phyloP scores from a whole-genome alignment of 257 asterid genomes.

The Dorcoceras hygrometricum region DNA sequence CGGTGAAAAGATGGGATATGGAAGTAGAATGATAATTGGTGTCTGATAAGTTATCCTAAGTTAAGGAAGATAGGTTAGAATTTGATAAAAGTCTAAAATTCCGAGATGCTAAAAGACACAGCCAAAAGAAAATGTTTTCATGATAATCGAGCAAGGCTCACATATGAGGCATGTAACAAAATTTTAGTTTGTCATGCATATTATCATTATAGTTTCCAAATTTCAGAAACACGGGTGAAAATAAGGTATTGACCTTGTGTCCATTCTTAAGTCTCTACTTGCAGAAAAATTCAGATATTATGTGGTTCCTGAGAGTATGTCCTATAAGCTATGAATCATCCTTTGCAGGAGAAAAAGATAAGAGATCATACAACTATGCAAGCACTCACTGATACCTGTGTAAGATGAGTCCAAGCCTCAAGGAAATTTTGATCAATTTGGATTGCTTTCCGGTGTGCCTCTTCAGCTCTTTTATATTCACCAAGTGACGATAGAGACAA shows the following conservation, averaged over 20 bases:
- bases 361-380: background rate
- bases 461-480: constrained; percentile 81
- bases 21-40: background rate
- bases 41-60: background rate
- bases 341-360: background rate
- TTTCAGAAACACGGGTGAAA: constrained; percentile 23
- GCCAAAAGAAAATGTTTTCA: background rate
- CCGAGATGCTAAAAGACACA: background rate
- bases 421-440: constrained; percentile 71
- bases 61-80: background rate
- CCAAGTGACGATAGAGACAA: constrained; percentile 85
- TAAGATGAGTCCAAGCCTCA: constrained; percentile 97
- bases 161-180: background rate
- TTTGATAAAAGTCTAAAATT: too few relatives aligned
- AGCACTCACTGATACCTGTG: constrained; percentile 64
- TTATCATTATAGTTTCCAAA: constrained; percentile 5
- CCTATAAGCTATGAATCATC: constrained; percentile 9
- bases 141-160: background rate
- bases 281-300: constrained; percentile 7
- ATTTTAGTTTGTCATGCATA: background rate
- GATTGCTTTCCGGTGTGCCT: constrained; percentile 88
- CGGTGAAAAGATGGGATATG: background rate
- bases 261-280: constrained; percentile 13
- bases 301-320: background rate
- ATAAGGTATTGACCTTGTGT: constrained; percentile 18